Evolutionary conservation across 257 asterid genomes (phyloP).

Genomic region (Scutellaria galericulata): DNA sequence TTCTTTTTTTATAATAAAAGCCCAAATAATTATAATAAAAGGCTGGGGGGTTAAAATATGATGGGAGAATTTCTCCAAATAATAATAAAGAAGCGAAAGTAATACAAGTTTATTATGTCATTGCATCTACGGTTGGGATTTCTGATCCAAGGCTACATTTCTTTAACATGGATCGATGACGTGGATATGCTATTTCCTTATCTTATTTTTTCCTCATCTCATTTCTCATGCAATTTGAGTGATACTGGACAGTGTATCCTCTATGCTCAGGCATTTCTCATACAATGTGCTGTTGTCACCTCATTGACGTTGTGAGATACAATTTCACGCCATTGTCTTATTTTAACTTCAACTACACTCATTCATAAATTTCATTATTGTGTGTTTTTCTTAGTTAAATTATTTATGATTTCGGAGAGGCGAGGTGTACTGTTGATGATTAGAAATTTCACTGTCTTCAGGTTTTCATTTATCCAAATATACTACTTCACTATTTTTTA

Average conservation of each 20-base stretch:
- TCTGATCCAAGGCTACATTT: slow-evolving; percentile 44
- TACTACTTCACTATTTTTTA: no score
- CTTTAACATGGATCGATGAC: slow-evolving; percentile 57
- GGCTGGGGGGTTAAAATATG: slow-evolving; percentile 44
- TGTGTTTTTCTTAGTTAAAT: no score
- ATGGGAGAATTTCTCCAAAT: slow-evolving; percentile 31
- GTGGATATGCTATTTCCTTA: slow-evolving; percentile 52
- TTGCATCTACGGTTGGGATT: slow-evolving; percentile 64
- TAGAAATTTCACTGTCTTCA: no score
- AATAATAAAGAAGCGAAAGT: slow-evolving; percentile 15
- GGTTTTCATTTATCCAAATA: no score
- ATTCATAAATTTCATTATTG: no score
- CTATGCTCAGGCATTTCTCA: neutral
- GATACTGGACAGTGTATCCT: neutral
- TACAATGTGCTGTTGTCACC: slow-evolving; percentile 3
- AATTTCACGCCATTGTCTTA: neutral
- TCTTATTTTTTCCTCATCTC: slow-evolving; percentile 4
- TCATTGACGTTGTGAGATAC: neutral
- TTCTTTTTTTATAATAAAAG: no score
- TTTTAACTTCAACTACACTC: neutral
- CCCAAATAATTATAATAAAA: neutral
- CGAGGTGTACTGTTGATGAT: no score
- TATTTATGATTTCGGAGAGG: no score
- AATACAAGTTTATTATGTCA: slow-evolving; percentile 25
- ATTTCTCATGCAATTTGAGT: neutral